Evolutionary conservation across 1,284 basidiomycete species (phyloP), one percentile per base, ranked within the genome.

Genomic region (Afroboletus lepidellus): DNA sequence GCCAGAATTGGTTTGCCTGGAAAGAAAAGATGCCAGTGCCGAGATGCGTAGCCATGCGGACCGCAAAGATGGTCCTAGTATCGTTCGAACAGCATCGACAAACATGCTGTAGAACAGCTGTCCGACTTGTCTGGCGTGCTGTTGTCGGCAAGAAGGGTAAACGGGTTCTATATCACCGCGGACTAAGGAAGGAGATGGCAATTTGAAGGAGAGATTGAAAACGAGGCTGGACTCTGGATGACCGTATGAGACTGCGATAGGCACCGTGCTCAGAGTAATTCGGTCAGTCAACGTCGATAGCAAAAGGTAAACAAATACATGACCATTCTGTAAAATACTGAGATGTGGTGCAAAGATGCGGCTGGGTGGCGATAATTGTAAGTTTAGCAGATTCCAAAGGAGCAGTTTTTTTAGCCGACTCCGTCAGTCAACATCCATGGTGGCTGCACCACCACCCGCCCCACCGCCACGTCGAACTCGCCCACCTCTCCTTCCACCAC

Each of bases 61-160:
- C 72, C 75, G n/a, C n/a, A n/a, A n/a, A n/a, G n/a, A n/a, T n/a
- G n/a, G n/a, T n/a, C n/a, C n/a, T n/a, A n/a, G n/a, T 75, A 81
- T 37, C 83, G 80, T 0, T 57, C 54, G 9, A 71, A 51, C 7
- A 85, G 64, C 9, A 73, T 46, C 77, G 33, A 86, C 57, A 41
- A 74, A 74, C 53, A 84, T 66, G 61, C 84, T 76, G 56, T 76
- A 84, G 60, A 78, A 81, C 5, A 83, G 76, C 48, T 78, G n/a
- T 63, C 48, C 0, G 57, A 23, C 16, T 37, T 62, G 25, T 57
- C 48, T 6, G 50, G 45, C 13, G 59, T 44, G 0, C 58, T 48
- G 2, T 64, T 45, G 16, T 74, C 72, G 15, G 76, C 72, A n/a
- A 75, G 56, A 24, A 73, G 38, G 6, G 70, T 66, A 24, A 69